Evolutionary conservation across 2,329 filamentous ascomycete genomes (phyloP).

Genomic region (Clathrospora elynae): DNA sequence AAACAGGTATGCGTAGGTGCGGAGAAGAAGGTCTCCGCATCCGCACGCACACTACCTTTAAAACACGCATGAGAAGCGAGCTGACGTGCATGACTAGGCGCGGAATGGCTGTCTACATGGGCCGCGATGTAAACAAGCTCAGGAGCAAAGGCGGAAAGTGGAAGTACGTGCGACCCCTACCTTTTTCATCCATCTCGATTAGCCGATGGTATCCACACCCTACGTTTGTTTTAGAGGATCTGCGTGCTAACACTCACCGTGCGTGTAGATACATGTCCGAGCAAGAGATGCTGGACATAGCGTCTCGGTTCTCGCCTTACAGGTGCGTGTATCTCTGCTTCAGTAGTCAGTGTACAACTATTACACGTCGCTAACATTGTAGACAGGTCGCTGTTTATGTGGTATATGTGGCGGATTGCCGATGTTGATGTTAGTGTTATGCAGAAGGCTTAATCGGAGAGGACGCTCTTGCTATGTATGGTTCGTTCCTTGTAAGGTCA

Average conservation of each 20-base stretch:
- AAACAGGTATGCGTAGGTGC: too few relatives aligned
- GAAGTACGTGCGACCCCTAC: slow-evolving; percentile 66
- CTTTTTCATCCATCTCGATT: not conserved
- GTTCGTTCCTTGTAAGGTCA: too few relatives aligned
- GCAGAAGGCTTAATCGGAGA: slow-evolving; percentile 23
- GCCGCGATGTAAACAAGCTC: slow-evolving; percentile 80
- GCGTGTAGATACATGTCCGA: slow-evolving; percentile 77
- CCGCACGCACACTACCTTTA: not conserved
- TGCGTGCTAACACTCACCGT: not conserved
- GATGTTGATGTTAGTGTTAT: slow-evolving; percentile 72
- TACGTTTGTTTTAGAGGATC: too few relatives aligned
- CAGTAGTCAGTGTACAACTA: slow-evolving; percentile 4
- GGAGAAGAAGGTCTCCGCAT: not conserved
- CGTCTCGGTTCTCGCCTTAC: slow-evolving; percentile 82
- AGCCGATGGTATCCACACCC: too few relatives aligned
- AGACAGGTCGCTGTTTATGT: slow-evolving; percentile 85
- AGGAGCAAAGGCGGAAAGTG: slow-evolving; percentile 84
- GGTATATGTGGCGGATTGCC: slow-evolving; percentile 94
- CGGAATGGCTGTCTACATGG: slow-evolving; percentile 87
- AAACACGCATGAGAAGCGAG: not conserved
- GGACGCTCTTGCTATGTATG: not conserved
- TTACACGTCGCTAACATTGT: slow-evolving; percentile 6
- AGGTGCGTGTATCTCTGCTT: slow-evolving; percentile 54
- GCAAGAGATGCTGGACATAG: slow-evolving; percentile 84
- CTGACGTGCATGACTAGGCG: slow-evolving; percentile 52